Conservation (phyloP, 139 green algal species). For the Prasinococcaceae sp. region DNA sequence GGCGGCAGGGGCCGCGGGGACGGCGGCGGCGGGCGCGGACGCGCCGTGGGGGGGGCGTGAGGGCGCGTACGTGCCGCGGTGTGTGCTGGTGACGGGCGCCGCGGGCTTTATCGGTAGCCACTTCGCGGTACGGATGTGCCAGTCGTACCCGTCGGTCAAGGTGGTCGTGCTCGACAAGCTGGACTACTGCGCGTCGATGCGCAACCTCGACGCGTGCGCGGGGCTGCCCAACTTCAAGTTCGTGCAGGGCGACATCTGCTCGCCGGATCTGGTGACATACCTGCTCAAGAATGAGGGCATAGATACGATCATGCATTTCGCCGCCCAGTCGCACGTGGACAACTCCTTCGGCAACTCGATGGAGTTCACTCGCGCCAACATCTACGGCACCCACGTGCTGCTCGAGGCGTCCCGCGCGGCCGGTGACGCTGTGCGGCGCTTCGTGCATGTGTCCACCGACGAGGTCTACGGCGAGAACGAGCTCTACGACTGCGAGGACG, state of each 20-base stretch:
- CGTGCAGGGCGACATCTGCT: constrained; percentile 85
- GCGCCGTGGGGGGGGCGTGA: too few relatives aligned
- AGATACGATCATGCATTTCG: constrained; percentile 97
- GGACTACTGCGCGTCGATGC: constrained; percentile 81
- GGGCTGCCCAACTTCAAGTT: constrained; percentile 81
- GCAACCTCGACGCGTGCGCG: constrained; percentile 51
- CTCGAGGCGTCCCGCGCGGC: constrained; percentile 70
- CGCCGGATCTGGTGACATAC: constrained; percentile 71
- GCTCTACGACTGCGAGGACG: neutral
- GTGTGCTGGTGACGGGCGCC: constrained; percentile 73
- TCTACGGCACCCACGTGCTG: constrained; percentile 86
- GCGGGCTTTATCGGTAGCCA: constrained; percentile 92
- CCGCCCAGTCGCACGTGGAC: constrained; percentile 94
- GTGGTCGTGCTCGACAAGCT: constrained; percentile 88
- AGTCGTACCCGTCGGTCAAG: constrained; percentile 76
- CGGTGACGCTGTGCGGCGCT: constrained; percentile 61
- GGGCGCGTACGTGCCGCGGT: constrained; percentile 45
- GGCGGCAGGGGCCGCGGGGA: too few relatives aligned
- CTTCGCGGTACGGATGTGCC: constrained; percentile 51
- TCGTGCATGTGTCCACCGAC: constrained; percentile 83
- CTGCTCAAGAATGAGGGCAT: constrained; percentile 69
- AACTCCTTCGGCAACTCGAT: constrained; percentile 93
- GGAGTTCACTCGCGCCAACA: constrained; percentile 77
- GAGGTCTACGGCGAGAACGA: constrained; percentile 53
- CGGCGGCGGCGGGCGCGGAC: too few relatives aligned